Conservation (phyloP, 495 filamentous ascomycete species). For the Trichoderma erinaceum region DNA sequence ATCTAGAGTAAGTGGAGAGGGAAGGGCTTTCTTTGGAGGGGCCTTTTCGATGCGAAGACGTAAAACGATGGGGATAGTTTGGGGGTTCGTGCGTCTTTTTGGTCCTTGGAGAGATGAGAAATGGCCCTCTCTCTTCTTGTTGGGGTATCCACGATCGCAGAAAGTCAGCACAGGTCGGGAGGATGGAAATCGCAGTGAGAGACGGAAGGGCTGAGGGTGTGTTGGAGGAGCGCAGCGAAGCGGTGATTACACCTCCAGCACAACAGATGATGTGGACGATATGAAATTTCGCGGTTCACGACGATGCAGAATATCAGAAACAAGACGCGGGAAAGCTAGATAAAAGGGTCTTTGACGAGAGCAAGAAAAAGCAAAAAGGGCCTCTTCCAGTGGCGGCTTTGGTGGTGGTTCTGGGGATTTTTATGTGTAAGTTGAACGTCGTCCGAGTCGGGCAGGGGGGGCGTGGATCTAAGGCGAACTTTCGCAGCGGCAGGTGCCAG, state of each 20-base stretch:
- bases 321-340: not conserved
- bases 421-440: constrained; percentile 7
- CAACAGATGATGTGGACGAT: not conserved
- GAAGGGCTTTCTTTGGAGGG: not conserved
- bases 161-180: not conserved
- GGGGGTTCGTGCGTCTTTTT: not conserved
- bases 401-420: constrained; percentile 11
- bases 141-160: not conserved
- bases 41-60: not conserved
- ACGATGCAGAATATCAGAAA: not conserved
- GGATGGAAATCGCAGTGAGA: not conserved
- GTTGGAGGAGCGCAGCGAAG: not conserved
- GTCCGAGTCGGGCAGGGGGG: constrained; percentile 11
- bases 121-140: not conserved
- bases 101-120: not conserved
- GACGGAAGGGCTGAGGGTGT: not conserved
- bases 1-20: constrained; percentile 1
- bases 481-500: constrained; percentile 1
- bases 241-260: not conserved
- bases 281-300: not conserved
- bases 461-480: constrained; percentile 2
- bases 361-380: not conserved
- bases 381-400: not conserved
- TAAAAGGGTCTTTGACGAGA: not conserved
- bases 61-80: not conserved